Conservation (phyloP, 768 basidiomycete species). For the Sarcomyxa edulis region DNA sequence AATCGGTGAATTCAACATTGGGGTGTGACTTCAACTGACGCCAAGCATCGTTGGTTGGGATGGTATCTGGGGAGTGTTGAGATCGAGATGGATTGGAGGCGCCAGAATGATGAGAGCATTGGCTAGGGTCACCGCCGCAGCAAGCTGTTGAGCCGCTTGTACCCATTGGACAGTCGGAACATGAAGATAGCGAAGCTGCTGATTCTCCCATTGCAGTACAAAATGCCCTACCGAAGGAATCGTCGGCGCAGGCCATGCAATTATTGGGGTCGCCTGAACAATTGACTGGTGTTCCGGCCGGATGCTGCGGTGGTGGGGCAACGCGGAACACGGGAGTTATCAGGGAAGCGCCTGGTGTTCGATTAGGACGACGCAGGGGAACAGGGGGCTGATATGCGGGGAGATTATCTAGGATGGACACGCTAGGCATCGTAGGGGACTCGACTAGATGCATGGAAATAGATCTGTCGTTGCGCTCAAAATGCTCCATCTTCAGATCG, state of each 20-base stretch:
- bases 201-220: conserved; percentile 70
- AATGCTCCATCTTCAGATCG: conserved; percentile 18
- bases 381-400: conserved; percentile 80
- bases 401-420: conserved; percentile 72
- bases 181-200: conserved; percentile 45
- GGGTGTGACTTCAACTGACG: conserved; percentile 82
- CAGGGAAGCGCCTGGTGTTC: conserved; percentile 32
- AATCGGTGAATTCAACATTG: conserved; percentile 80
- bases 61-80: conserved; percentile 37
- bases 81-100: conserved; percentile 14
- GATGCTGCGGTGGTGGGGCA: conserved; percentile 16
- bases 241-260: conserved; percentile 81
- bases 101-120: conserved; percentile 9
- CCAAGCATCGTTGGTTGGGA: conserved; percentile 83
- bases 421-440: conserved; percentile 17
- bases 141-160: conserved; percentile 6
- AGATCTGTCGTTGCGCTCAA: conserved; percentile 14
- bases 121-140: conserved; percentile 3
- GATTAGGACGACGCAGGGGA: conserved; percentile 61
- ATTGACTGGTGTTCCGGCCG: conserved; percentile 23
- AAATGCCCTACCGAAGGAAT: conserved; percentile 84
- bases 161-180: conserved; percentile 49
- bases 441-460: conserved; percentile 18
- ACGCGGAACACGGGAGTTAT: conserved; percentile 48
- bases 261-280: conserved; percentile 88